Conservation (phyloP, 371 early-diverging fungal genomes). For the Chytridium lagenaria region DNA sequence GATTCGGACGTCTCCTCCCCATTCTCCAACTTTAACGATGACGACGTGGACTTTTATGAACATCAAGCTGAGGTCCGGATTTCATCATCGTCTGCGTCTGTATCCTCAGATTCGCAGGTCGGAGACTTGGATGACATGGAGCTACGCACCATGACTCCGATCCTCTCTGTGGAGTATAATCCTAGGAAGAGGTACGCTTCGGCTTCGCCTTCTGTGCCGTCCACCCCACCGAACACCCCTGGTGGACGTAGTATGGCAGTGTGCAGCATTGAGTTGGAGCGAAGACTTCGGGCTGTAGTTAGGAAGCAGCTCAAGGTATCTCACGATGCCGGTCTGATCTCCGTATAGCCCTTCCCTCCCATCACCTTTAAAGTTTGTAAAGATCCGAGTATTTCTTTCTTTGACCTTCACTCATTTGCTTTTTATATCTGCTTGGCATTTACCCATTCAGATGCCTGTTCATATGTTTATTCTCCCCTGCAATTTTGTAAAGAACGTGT, state of each 20-base stretch:
- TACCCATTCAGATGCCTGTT: too few species aligned
- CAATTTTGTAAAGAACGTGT: too few species aligned
- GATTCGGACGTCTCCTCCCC: background rate
- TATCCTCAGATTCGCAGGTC: background rate
- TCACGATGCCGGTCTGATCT: too few species aligned
- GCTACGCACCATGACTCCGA: background rate
- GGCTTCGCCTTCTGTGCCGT: background rate
- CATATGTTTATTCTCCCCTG: too few species aligned
- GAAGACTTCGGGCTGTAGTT: background rate
- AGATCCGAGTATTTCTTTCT: too few species aligned
- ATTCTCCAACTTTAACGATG: background rate
- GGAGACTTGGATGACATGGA: background rate
- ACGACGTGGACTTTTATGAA: background rate
- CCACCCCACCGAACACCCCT: slow-evolving; percentile 8
- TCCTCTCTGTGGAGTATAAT: background rate
- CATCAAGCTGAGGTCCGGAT: background rate
- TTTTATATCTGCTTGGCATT: too few species aligned
- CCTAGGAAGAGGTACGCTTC: background rate
- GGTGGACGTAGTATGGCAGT: background rate
- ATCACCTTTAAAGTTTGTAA: too few species aligned
- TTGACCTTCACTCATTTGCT: too few species aligned
- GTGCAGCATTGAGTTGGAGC: background rate
- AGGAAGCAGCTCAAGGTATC: slow-evolving; percentile 1
- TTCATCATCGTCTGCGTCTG: background rate
- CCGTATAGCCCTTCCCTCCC: too few species aligned